These are phyloP conservation scores for Solanum hybrid DNA, from an alignment of 305 asterid species.

Conservation along the genomic window DNA sequence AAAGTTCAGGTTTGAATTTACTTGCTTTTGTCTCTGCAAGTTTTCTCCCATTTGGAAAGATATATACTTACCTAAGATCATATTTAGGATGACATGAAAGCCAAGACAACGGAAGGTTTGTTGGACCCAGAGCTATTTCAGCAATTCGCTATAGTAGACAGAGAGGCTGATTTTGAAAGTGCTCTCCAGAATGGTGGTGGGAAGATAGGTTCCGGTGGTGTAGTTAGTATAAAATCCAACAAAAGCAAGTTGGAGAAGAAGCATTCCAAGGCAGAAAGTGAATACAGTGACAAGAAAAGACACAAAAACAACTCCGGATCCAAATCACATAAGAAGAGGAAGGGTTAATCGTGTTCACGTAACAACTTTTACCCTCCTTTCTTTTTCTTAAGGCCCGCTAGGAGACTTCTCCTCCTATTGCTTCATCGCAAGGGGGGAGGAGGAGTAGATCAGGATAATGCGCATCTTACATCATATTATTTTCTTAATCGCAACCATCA, in stretches of 20 bases:
- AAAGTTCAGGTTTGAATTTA: conserved; percentile 50
- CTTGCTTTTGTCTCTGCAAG: not conserved
- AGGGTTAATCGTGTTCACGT: not conserved
- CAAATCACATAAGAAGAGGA: conserved; percentile 60
- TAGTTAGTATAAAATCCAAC: conserved; percentile 57
- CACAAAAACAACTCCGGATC: conserved; percentile 38
- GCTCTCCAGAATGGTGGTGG: conserved; percentile 56
- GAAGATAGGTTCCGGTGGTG: conserved; percentile 41
- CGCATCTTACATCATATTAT: not conserved
- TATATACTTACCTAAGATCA: not conserved
- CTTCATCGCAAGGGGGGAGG: not conserved
- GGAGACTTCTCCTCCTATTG: not conserved
- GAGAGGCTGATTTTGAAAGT: conserved; percentile 60
- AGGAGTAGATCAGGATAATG: not conserved
- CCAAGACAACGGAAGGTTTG: conserved; percentile 26
- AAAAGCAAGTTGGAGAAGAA: conserved; percentile 13
- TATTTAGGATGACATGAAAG: conserved; percentile 49
- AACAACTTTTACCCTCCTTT: not conserved
- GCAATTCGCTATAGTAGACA: conserved; percentile 58
- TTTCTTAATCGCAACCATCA: not conserved
- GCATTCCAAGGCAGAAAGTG: conserved; percentile 11
- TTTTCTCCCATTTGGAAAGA: not conserved
- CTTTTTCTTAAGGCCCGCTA: not conserved
- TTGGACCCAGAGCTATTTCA: conserved; percentile 57
- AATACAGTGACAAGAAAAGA: conserved; percentile 47